phyloP scores from a whole-genome alignment of 2,329 filamentous ascomycete species.

The Fusarium clavum region DNA sequence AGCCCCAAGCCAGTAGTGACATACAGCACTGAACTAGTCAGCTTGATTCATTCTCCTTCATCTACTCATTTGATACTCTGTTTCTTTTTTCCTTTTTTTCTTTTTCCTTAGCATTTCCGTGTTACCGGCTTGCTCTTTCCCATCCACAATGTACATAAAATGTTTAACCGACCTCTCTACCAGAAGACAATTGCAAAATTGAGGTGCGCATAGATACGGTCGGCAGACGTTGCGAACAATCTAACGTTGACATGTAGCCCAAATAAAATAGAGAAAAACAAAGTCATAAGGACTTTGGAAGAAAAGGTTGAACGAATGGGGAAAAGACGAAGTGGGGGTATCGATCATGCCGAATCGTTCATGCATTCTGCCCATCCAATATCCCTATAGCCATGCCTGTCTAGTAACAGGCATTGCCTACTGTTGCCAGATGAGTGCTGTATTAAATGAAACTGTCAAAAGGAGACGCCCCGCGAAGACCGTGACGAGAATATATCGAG shows the following conservation, averaged over 20 bases:
- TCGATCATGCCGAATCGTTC: conserved; percentile 59
- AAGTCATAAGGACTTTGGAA: conserved; percentile 38
- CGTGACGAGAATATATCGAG: conserved; percentile 31
- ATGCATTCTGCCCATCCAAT: conserved; percentile 57
- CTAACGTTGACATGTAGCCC: conserved; percentile 35
- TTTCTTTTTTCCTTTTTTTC: conserved; percentile 21
- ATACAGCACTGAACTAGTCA: neutral
- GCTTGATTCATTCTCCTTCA: conserved; percentile 31
- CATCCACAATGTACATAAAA: conserved; percentile 21
- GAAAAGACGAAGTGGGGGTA: conserved; percentile 52
- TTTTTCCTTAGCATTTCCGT: conserved; percentile 25
- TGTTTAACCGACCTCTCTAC: conserved; percentile 9
- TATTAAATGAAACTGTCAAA: conserved; percentile 48
- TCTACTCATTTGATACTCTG: conserved; percentile 16
- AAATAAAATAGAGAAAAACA: conserved; percentile 31
- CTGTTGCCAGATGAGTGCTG: conserved; percentile 56
- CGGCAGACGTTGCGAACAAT: conserved; percentile 21
- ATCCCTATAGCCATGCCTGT: conserved; percentile 45
- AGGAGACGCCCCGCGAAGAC: conserved; percentile 11
- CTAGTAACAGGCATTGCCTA: conserved; percentile 43
- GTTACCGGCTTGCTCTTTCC: conserved; percentile 21
- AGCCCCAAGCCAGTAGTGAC: neutral
- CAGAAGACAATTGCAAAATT: conserved; percentile 14
- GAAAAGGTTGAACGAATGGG: conserved; percentile 38
- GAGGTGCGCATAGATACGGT: conserved; percentile 45